Percentiles rank a stretch among this genome's conserved stretches.
Evolutionary conservation across 768 basidiomycete species (phyloP).

Genomic region (Lactifluus piperatus): DNA sequence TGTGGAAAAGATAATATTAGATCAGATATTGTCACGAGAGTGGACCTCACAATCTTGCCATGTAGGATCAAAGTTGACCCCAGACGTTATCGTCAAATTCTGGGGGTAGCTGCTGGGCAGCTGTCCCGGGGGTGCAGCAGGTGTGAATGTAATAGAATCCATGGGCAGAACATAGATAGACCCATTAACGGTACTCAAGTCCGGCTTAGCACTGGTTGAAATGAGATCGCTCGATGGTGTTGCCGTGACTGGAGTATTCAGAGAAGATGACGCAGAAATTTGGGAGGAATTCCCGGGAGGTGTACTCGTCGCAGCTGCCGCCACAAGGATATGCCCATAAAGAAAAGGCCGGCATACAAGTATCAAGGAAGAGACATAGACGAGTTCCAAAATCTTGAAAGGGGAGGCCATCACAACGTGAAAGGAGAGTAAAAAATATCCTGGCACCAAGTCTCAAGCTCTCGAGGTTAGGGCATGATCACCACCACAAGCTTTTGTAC

Average conservation of each 20-base stretch:
- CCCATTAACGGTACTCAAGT: neutral
- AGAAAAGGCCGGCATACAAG: neutral
- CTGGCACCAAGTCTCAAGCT: neutral
- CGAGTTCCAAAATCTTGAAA: neutral
- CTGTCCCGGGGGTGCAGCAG: neutral
- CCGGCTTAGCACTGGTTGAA: neutral
- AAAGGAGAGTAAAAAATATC: neutral
- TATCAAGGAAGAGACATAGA: neutral
- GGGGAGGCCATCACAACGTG: neutral
- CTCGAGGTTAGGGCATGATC: neutral
- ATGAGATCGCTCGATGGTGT: neutral
- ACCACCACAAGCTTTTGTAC: neutral
- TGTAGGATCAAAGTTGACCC: neutral
- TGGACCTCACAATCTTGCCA: slow-evolving; percentile 12
- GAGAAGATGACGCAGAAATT: neutral
- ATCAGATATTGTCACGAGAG: neutral
- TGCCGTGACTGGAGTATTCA: neutral
- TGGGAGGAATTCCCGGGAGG: neutral
- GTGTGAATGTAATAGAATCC: neutral
- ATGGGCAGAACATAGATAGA: neutral
- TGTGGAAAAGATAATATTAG: slow-evolving; percentile 1
- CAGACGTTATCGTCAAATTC: neutral
- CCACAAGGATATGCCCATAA: neutral
- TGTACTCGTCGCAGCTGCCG: neutral
- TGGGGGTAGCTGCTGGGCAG: slow-evolving; percentile 10